Percentiles rank a stretch among this genome's conserved stretches.
Evolutionary conservation across 176 grass and related monocot species (phyloP).

Genomic region (Phoenix dactylifera): DNA sequence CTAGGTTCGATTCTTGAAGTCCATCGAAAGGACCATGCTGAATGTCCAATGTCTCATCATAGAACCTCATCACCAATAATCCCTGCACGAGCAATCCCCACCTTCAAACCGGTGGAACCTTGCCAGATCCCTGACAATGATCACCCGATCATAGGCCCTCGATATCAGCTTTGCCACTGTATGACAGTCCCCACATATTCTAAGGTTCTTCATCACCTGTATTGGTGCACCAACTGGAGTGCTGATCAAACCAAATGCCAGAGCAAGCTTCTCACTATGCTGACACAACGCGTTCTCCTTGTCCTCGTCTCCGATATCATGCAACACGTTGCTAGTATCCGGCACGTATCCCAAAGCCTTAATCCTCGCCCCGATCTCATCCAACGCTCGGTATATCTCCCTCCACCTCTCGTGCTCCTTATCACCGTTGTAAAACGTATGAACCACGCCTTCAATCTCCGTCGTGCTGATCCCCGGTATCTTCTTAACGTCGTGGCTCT

Average conservation of each 20-base stretch:
- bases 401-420: constrained; percentile 47
- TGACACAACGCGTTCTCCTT: constrained; percentile 59
- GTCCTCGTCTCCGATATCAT: constrained; percentile 82
- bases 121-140: constrained; percentile 54
- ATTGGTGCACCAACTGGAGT: constrained; percentile 43
- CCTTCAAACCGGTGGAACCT: constrained; percentile 77
- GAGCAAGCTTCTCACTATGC: constrained; percentile 79
- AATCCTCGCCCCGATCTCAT: constrained; percentile 49
- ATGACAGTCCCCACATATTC: constrained; percentile 83
- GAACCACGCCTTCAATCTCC: constrained; percentile 57
- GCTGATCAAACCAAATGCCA: constrained; percentile 69
- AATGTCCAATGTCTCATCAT: too few relatives aligned
- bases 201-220: constrained; percentile 77
- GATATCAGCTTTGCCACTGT: constrained; percentile 70
- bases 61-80: constrained; percentile 62
- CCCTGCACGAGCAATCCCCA: constrained; percentile 61
- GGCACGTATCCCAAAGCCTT: constrained; percentile 68
- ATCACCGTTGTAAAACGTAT: constrained; percentile 74
- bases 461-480: constrained; percentile 74
- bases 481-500: constrained; percentile 60
- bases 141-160: constrained; percentile 59
- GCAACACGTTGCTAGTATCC: constrained; percentile 63
- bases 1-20: too few relatives aligned
- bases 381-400: constrained; percentile 51
- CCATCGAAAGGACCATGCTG: too few relatives aligned